Evolutionary conservation across 768 basidiomycete genomes (phyloP), one percentile per base, ranked within the genome.

Genomic region (Russula vinacea): DNA sequence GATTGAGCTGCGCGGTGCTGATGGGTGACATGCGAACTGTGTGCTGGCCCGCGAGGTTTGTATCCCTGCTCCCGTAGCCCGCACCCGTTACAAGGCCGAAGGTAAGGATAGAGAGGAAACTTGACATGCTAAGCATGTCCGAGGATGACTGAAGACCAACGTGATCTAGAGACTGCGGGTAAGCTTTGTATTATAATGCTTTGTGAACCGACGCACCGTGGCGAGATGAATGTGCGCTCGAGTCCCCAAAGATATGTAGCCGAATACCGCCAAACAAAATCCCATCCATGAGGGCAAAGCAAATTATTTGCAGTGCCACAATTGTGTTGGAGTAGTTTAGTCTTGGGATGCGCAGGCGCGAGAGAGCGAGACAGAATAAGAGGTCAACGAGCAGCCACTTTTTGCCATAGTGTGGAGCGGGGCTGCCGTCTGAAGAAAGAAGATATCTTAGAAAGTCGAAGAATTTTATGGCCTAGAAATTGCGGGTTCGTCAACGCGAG

Each of bases 21-120:
- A 92, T 93, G 11, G 94, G 94, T 0, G 93, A 92, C 83, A 95
- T 88, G 67, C 89, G 86, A 57, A 98, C 89, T 0, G 92, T 94
- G 71, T 95, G 92, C 73, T 94, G 88, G 39, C 95, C 95, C 37
- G 86, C 81, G 9, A 92, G 76, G 71, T 91, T 86, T 5, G 77
- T 73, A 66, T 90, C 87, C 45, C 77, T 78, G 1, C 74, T 71
- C 19, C 70, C 71, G 44, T 78, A 72, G 49, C 70, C 71, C 24
- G 81, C 73, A 10, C 78, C 69, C 4, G 81, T 74, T 14, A 88
- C 64, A 13, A 85, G 70, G 19, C 83, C 83, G 47, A 87, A 81
- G 16, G 79, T 79, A 17, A 84, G 70, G 32, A 80, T 75, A 10
- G 79, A 74, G 24, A 89, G 68, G 24, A 84, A 66, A 67, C 83